Evolutionary conservation across 768 basidiomycete genomes (phyloP).

Genomic region (Podaxis sp.): DNA sequence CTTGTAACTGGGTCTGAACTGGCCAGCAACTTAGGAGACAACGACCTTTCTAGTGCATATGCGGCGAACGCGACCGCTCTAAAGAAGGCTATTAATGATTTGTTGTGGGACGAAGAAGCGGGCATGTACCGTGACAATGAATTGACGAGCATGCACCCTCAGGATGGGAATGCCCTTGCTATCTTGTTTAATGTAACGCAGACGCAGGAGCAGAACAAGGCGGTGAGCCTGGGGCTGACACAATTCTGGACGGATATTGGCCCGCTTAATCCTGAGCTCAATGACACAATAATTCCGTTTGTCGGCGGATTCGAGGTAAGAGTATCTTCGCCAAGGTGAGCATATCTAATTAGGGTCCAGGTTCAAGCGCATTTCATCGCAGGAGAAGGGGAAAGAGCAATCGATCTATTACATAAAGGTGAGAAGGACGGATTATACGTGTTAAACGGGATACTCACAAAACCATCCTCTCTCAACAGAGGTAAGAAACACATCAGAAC

Average conservation of each 20-base stretch:
- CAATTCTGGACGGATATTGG: conserved; percentile 49
- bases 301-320: conserved; percentile 48
- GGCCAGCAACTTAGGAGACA: conserved; percentile 27
- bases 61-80: conserved; percentile 33
- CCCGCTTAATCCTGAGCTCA: conserved; percentile 45
- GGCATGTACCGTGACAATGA: conserved; percentile 51
- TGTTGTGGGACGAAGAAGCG: conserved; percentile 40
- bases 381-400: conserved; percentile 41
- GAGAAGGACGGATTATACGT: neutral
- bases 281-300: conserved; percentile 51
- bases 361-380: conserved; percentile 50
- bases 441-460: neutral
- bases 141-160: conserved; percentile 38
- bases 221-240: conserved; percentile 41
- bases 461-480: neutral
- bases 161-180: conserved; percentile 50
- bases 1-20: conserved; percentile 35
- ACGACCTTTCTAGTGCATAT: conserved; percentile 24
- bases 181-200: conserved; percentile 45
- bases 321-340: neutral
- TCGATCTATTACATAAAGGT: conserved; percentile 42
- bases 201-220: conserved; percentile 33
- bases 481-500: neutral
- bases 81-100: conserved; percentile 38
- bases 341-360: conserved; percentile 21